phyloP scores from a whole-genome alignment of 306 rosid genomes.

The Alnus glutinosa region DNA sequence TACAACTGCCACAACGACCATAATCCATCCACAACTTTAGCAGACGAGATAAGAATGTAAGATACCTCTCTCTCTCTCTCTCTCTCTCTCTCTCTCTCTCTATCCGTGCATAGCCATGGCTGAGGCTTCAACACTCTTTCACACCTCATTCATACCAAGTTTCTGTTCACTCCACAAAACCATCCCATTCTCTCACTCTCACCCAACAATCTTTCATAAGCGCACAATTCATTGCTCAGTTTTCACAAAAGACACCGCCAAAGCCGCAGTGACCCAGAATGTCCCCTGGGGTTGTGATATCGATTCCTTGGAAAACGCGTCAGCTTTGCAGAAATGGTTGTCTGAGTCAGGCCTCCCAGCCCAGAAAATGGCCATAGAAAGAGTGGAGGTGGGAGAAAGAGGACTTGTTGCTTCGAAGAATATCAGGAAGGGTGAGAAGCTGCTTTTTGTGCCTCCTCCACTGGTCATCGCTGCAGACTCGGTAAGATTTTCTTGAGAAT shows the following conservation, averaged over 20 bases:
- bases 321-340: slow-evolving; percentile 78
- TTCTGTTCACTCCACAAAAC: slow-evolving; percentile 38
- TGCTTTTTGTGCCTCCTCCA: slow-evolving; percentile 89
- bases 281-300: slow-evolving; percentile 90
- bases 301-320: slow-evolving; percentile 76
- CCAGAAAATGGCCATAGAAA: slow-evolving; percentile 86
- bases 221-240: slow-evolving; percentile 49
- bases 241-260: slow-evolving; percentile 43
- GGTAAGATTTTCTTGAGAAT: slow-evolving; percentile 38
- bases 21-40: not conserved
- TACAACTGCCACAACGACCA: slow-evolving; percentile 19
- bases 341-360: slow-evolving; percentile 76
- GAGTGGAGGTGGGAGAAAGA: slow-evolving; percentile 85
- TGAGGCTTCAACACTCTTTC: slow-evolving; percentile 54
- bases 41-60: slow-evolving; percentile 71
- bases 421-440: slow-evolving; percentile 85
- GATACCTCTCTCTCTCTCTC: slow-evolving; percentile 21
- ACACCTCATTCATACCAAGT: slow-evolving; percentile 40
- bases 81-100: not conserved
- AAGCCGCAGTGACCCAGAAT: slow-evolving; percentile 24
- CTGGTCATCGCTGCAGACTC: slow-evolving; percentile 72
- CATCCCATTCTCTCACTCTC: slow-evolving; percentile 23
- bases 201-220: slow-evolving; percentile 32
- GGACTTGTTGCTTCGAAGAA: slow-evolving; percentile 91
- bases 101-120: slow-evolving; percentile 51